Percentiles rank a stretch among this genome's conserved stretches.
Evolutionary conservation across 345 rosid genomes (phyloP).

Genomic region (Cardamine resedifolia): DNA sequence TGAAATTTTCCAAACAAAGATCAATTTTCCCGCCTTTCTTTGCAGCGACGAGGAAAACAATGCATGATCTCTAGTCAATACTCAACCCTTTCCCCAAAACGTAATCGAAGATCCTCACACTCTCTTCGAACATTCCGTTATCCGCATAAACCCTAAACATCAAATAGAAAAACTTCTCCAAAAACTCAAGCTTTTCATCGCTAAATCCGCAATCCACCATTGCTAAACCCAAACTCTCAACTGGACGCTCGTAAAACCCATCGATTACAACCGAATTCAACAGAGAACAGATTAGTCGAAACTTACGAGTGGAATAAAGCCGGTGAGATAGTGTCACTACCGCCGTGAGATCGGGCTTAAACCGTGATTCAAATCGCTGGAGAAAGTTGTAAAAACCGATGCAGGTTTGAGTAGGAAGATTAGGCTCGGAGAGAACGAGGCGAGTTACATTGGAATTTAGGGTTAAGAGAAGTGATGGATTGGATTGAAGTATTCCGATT

Average conservation of each 20-base stretch:
- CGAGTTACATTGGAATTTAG: slow-evolving; percentile 40
- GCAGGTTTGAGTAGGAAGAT: slow-evolving; percentile 49
- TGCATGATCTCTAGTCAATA: slow-evolving; percentile 64
- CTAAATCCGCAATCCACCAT: slow-evolving; percentile 24
- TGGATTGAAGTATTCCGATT: slow-evolving; percentile 34
- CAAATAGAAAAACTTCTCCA: slow-evolving; percentile 51
- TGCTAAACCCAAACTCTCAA: slow-evolving; percentile 38
- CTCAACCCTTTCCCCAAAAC: slow-evolving; percentile 48
- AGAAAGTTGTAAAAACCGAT: slow-evolving; percentile 52
- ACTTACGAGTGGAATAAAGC: slow-evolving; percentile 45
- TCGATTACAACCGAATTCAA: slow-evolving; percentile 43
- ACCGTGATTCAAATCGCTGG: slow-evolving; percentile 31
- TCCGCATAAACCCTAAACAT: slow-evolving; percentile 63
- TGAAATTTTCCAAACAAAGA: slow-evolving; percentile 44
- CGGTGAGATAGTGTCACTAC: slow-evolving; percentile 42
- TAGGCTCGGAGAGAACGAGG: slow-evolving; percentile 49
- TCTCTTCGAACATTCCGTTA: slow-evolving; percentile 49
- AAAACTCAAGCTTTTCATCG: slow-evolving; percentile 33
- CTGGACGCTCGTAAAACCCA: slow-evolving; percentile 36
- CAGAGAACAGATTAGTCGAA: slow-evolving; percentile 42
- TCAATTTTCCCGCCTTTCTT: slow-evolving; percentile 49
- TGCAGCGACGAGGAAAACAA: slow-evolving; percentile 56
- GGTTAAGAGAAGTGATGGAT: slow-evolving; percentile 37
- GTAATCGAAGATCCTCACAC: slow-evolving; percentile 47
- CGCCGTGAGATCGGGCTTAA: slow-evolving; percentile 45